Evolutionary conservation across 2,329 filamentous ascomycete genomes (phyloP), one percentile per base, ranked within the genome.

Genomic region (Cadophora sp.): DNA sequence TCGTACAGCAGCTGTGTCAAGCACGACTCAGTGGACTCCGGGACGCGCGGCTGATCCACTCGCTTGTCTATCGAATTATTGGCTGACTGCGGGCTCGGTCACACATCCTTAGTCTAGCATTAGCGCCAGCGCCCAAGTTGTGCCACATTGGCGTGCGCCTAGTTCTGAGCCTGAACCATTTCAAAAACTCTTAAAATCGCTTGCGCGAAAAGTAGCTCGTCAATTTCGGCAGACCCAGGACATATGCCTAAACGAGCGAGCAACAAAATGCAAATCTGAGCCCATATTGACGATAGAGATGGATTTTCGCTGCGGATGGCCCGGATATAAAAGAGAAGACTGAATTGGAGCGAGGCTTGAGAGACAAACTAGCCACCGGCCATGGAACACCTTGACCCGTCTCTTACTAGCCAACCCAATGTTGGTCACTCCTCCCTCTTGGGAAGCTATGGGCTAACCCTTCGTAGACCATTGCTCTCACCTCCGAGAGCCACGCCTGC

Each of bases 321-420:
- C 14, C 34, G 58, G 58, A 61, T 27, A 61, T 61, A 61, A 61
- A 40, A 40, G 27, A 22, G n/a, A 22, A 58, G 55, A 58, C 34
- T 46, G 24, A 27, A 46, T 27, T 61, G 7, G 19, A 61, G 4
- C 37, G 34, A 61, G n/a, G n/a, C 34, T 40, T 61, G 19, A 27
- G 3, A 61, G 19, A 40, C 37, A 43, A 9, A 51, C 22, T 24
- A 61, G 19, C 34, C 37, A 46, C n/a, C 27, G 37, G 37, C 31
- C 7, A 61, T 61, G 19, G 22, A 61, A 19, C 16, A 40, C 24
- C 37, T 46, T 61, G 9, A 51, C 22, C 22, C 9, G 6, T 51
- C 5, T 34, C 11, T 51, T 12, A 51, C 7, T 12, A 27, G 24
- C 58, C 34, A 27, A 40, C 22, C 4, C 12, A 61, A 61, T 29